Conservation (phyloP, 306 rosid species). For the Malus sieversii region DNA sequence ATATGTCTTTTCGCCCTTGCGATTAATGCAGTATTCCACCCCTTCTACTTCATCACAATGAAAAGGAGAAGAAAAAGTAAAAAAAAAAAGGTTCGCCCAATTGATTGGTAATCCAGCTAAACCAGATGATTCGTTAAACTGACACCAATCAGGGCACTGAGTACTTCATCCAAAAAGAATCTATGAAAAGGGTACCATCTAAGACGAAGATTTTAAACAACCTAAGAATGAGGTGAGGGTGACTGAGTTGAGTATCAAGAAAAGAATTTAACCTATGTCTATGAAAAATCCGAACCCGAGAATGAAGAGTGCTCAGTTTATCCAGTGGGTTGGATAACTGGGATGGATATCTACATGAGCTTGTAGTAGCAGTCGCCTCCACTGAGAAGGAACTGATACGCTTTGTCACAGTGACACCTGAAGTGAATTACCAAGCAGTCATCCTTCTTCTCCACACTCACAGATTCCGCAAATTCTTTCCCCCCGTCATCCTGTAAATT, state of each 20-base stretch:
- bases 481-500: constrained; percentile 24
- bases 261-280: background rate
- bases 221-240: background rate
- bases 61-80: background rate
- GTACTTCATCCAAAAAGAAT: constrained; percentile 5
- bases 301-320: background rate
- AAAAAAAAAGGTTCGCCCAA: too few relatives aligned
- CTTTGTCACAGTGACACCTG: constrained; percentile 54
- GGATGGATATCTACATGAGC: constrained; percentile 23
- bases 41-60: background rate
- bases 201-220: background rate
- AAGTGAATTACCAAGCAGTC: constrained; percentile 33
- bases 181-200: background rate
- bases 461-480: constrained; percentile 31
- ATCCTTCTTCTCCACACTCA: constrained; percentile 44
- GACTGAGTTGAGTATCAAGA: background rate
- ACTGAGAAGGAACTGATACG: constrained; percentile 41
- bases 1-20: background rate
- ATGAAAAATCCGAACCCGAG: background rate
- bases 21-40: background rate
- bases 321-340: background rate
- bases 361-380: constrained; percentile 53
- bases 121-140: background rate
- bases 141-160: background rate
- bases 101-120: too few relatives aligned